These are phyloP conservation scores for Celoporthe dispersa DNA, from an alignment of 2,329 filamentous ascomycete genomes.

Conservation along the genomic window DNA sequence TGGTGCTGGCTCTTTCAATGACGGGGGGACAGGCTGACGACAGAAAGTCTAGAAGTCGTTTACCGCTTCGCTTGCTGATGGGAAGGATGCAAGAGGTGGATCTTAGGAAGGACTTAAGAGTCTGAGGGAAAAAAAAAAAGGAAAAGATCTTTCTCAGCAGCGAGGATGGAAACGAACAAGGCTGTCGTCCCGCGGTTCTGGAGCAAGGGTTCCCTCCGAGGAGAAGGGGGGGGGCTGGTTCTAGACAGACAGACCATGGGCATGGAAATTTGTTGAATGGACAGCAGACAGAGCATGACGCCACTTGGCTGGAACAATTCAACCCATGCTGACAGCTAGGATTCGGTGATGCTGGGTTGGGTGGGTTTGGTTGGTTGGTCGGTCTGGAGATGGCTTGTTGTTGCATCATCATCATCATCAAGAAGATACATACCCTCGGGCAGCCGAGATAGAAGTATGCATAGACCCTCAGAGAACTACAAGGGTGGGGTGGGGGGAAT, in stretches of 20 bases:
- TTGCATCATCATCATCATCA: neutral
- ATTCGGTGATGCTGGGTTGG: neutral
- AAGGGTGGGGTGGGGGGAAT: neutral
- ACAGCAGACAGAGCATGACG: constrained; percentile 14
- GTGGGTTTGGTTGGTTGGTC: neutral
- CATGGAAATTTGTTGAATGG: constrained; percentile 12
- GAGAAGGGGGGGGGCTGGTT: constrained; percentile 3
- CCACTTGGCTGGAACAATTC: neutral
- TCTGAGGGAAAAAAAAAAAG: constrained; percentile 21
- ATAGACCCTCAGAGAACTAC: neutral
- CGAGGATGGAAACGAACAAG: constrained; percentile 23
- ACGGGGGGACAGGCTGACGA: constrained; percentile 1
- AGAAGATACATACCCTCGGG: neutral
- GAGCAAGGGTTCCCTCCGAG: neutral
- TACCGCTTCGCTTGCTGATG: constrained; percentile 29
- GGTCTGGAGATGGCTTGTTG: neutral
- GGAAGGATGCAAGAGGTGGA: constrained; percentile 30
- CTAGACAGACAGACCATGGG: constrained; percentile 3
- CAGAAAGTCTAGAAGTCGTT: constrained; percentile 20
- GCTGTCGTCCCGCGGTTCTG: constrained; percentile 24
- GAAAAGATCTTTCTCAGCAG: constrained; percentile 30
- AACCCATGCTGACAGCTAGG: constrained; percentile 10
- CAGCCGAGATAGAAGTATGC: neutral
- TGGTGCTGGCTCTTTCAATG: constrained; percentile 15
- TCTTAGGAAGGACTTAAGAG: constrained; percentile 12